phyloP scores from a whole-genome alignment of 2,329 filamentous ascomycete species.

The Pezicula neosporulosa region DNA sequence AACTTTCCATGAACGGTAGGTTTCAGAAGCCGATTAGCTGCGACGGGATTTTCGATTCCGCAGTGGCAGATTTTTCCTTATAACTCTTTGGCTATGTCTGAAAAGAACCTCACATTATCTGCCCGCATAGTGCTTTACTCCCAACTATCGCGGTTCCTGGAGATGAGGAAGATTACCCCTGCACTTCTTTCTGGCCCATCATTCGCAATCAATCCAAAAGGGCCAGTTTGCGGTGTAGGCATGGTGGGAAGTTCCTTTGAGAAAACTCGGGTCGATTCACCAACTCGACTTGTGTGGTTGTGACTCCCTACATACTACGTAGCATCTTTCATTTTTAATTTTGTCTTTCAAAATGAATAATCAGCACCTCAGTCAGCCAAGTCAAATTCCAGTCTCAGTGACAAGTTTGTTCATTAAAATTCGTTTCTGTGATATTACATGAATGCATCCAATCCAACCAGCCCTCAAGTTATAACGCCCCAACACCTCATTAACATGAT shows the following conservation, averaged over 20 bases:
- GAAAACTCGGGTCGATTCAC: conserved; percentile 41
- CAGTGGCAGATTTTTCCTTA: neutral
- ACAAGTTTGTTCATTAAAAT: neutral
- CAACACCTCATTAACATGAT: neutral
- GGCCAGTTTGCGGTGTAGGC: conserved; percentile 48
- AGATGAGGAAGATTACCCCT: conserved; percentile 57
- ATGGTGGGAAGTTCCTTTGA: conserved; percentile 53
- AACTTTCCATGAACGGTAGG: no score
- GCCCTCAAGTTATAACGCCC: neutral
- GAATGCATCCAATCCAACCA: neutral
- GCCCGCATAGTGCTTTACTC: conserved; percentile 47
- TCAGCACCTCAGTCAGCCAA: neutral
- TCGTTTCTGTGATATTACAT: neutral
- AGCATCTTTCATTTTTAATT: neutral
- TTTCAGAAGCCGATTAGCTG: no score
- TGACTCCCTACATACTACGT: conserved; percentile 31
- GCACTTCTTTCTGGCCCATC: conserved; percentile 45
- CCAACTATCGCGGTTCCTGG: conserved; percentile 57
- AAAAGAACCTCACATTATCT: conserved; percentile 56
- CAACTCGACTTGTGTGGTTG: conserved; percentile 31
- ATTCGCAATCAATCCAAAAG: conserved; percentile 48
- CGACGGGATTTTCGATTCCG: neutral
- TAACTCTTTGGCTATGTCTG: neutral
- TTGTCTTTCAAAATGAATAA: neutral
- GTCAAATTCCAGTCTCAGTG: no score